Percentiles rank a stretch among this genome's conserved stretches.
phyloP scores from a whole-genome alignment of 768 basidiomycete species.

The Macrolepiota albuminosa region DNA sequence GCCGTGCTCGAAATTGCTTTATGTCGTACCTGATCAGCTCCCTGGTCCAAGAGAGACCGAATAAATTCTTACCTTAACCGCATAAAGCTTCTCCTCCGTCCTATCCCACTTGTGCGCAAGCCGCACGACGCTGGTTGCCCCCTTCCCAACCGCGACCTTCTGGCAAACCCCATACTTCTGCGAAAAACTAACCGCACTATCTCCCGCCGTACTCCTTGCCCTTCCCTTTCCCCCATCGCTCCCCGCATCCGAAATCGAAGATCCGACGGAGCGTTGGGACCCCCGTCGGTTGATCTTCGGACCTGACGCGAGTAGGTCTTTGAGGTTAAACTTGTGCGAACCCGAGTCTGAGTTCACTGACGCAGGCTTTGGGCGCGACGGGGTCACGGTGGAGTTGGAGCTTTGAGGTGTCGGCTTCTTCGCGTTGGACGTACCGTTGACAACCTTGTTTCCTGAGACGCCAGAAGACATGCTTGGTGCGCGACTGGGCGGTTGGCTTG shows the following conservation, averaged over 20 bases:
- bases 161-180: slow-evolving; percentile 98
- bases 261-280: slow-evolving; percentile 67
- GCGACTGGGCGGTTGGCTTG: slow-evolving; percentile 43
- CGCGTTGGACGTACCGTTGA: slow-evolving; percentile 12
- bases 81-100: slow-evolving; percentile 93
- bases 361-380: slow-evolving; percentile 27
- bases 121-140: slow-evolving; percentile 95
- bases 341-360: slow-evolving; percentile 52
- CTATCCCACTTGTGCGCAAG: slow-evolving; percentile 99
- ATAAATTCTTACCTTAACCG: slow-evolving; percentile 75
- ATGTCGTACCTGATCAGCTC: neutral
- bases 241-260: slow-evolving; percentile 53
- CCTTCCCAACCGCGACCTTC: slow-evolving; percentile 95
- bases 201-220: slow-evolving; percentile 37
- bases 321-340: slow-evolving; percentile 77
- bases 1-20: slow-evolving; percentile 95
- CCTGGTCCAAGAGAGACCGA: no score
- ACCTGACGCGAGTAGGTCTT: slow-evolving; percentile 65
- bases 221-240: slow-evolving; percentile 20
- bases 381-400: slow-evolving; percentile 11
- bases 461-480: slow-evolving; percentile 47
- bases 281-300: slow-evolving; percentile 70
- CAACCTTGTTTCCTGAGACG: slow-evolving; percentile 31
- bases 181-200: slow-evolving; percentile 43
- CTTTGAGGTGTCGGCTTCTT: slow-evolving; percentile 20